Evolutionary conservation across 345 rosid species (phyloP), one percentile per base, ranked within the genome.

Genomic region (Salix exigua): DNA sequence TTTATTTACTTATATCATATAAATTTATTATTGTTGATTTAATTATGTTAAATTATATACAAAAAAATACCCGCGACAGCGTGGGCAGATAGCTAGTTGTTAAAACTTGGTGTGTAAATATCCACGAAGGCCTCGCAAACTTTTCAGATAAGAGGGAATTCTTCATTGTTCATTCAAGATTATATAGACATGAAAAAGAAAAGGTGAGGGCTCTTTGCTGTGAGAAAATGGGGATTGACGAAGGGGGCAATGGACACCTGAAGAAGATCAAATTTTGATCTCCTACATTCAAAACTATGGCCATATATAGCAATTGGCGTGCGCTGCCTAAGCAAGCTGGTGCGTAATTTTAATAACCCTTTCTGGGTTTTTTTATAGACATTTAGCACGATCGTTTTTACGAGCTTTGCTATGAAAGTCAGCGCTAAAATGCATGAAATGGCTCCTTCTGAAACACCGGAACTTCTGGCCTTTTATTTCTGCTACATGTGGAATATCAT

Each of bases 171-270:
- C 44, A 37, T 37, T 66, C n/a, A 21, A 68, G 31, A n/a, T 40
- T 21, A 12, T 42, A 10, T 11, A 68, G n/a, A 71, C 18, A 30
- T 30, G 3, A 30, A 30, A 16, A 30, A 30, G 76, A 85, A 65
- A 94, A 92, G 98, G 98, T 70, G 78, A 89, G 98, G 84, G 92
- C 93, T 86, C 98, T 97, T 73, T 92, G 97, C 76, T 92, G 98
- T 68, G 92, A 90, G 78, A 89, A 92, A 83, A 85, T 81, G 89
- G 96, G 98, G 6, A n/a, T 58, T 91, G 84, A 94, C 91, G 77
- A 91, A 73, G 80, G 96, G 96, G 96, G 25, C 93, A 92, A 73
- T 89, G 96, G 96, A 88, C 87, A 2, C n/a, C n/a, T n/a, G n/a
- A n/a, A 77, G 98, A 92, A 85, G 98, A 94, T 74, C 76, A 78